Base-by-base conservation (phyloP, 805 yeast genomes). In the Lachancea dasiensis region DNA sequence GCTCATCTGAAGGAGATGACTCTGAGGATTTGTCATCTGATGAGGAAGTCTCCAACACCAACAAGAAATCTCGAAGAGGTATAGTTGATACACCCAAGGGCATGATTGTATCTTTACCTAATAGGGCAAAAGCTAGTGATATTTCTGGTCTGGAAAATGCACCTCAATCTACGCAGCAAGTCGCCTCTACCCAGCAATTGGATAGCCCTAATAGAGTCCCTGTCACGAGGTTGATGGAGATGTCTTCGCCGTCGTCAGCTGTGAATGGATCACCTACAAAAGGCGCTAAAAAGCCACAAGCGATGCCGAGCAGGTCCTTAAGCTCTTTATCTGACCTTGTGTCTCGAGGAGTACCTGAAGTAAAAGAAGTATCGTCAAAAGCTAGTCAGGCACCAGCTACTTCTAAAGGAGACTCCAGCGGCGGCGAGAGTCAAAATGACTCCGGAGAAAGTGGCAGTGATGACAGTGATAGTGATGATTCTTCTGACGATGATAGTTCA, bases 271-370 rank as follows among this genome's bases (percentile, higher is more conserved):
- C 47, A 6, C 9, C 41, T 9, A 13, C 16, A 10, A 25, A 9
- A 27, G 24, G 9, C 18, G 13, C 23, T 18, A 37, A 18, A 35
- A 36, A 28, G 24, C 38, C 21, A 35, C 40, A 17, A 22, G 54
- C 55, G 20, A 60, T 52, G 30, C 46, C 58, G 11, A 61, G 67
- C 23, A 54, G 61, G 7, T 72, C 79, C 0, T 65, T 76, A 38
- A 64, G 65, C 36, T 73, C 83, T 1, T 58, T 81, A 22, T 70
- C 75, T 3, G 82, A 79, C 43, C 61, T 81, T 41, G 78, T 71
- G 4, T 67, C 70, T n/a, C 65, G 79, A 36, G 86, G 85, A 3
- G 69, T 80, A 9, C 87, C 87, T 2, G 83, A 75, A 15, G 85
- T 80, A 0, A 70, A 68, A 39, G 84, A 78, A 31, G 63, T 64